phyloP scores from a whole-genome alignment of 73 alveolate species.

The Tetrahymena malaccensis region DNA sequence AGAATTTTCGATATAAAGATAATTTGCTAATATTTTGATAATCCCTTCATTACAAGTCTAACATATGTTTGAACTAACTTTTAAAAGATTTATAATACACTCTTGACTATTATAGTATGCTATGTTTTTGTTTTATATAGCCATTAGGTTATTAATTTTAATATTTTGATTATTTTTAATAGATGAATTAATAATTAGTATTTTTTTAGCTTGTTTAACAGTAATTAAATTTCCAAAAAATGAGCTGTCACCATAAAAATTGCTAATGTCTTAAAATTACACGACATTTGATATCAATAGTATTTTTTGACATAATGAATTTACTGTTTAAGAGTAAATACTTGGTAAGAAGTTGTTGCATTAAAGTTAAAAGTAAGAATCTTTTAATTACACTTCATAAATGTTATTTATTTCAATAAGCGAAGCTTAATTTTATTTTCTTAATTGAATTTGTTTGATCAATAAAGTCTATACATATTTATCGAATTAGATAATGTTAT shows the following conservation, averaged over 20 bases:
- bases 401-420: no score
- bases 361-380: no score
- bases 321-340: no score
- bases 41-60: neutral
- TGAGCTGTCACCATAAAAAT: neutral
- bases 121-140: neutral
- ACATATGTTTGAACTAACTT: neutral
- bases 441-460: no score
- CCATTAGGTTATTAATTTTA: neutral
- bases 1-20: neutral
- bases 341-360: no score
- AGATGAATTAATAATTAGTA: neutral
- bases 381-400: no score
- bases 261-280: neutral
- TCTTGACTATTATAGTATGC: neutral
- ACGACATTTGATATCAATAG: neutral
- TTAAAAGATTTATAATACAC: neutral
- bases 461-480: no score
- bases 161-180: neutral
- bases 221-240: neutral
- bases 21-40: neutral
- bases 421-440: no score
- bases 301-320: neutral
- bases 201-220: neutral
- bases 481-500: no score